phyloP scores from a whole-genome alignment of 371 early-diverging fungal genomes.

The Catenaria anguillulae region DNA sequence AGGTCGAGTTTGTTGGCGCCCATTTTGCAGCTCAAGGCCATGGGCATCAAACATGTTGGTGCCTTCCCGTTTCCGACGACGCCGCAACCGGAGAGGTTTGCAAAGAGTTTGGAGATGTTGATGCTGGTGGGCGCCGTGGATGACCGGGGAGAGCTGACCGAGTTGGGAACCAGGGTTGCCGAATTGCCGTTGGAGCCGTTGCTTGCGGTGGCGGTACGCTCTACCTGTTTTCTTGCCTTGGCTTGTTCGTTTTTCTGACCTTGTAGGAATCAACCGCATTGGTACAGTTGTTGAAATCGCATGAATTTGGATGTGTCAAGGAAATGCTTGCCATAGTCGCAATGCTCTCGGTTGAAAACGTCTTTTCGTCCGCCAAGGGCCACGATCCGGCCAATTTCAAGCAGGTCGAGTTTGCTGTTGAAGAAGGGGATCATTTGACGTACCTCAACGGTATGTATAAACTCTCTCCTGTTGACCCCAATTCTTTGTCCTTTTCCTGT shows the following conservation, averaged over 20 bases:
- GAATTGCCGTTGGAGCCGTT: slow-evolving; percentile 69
- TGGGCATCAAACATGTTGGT: slow-evolving; percentile 78
- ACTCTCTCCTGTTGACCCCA: too few species aligned
- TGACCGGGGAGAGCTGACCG: slow-evolving; percentile 52
- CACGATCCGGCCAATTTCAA: slow-evolving; percentile 35
- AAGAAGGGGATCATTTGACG: slow-evolving; percentile 71
- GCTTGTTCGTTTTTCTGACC: slow-evolving; percentile 16
- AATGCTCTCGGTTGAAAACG: slow-evolving; percentile 61
- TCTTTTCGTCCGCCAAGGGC: slow-evolving; percentile 42
- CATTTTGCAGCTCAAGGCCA: slow-evolving; percentile 69
- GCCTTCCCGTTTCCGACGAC: slow-evolving; percentile 89
- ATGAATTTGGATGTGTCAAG: slow-evolving; percentile 48
- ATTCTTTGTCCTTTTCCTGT: background rate
- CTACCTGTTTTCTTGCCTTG: background rate
- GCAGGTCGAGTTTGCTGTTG: slow-evolving; percentile 51
- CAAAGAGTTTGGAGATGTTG: too few species aligned
- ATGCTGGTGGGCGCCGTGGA: slow-evolving; percentile 43
- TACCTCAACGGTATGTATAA: slow-evolving; percentile 45
- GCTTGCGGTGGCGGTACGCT: slow-evolving; percentile 45
- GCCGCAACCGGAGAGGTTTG: slow-evolving; percentile 56
- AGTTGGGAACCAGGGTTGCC: slow-evolving; percentile 58
- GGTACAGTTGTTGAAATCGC: slow-evolving; percentile 12
- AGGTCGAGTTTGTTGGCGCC: slow-evolving; percentile 64
- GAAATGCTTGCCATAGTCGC: slow-evolving; percentile 71
- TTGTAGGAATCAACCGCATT: background rate